phyloP scores from a whole-genome alignment of 2,329 filamentous ascomycete species.

The Penicillium occitanis region DNA sequence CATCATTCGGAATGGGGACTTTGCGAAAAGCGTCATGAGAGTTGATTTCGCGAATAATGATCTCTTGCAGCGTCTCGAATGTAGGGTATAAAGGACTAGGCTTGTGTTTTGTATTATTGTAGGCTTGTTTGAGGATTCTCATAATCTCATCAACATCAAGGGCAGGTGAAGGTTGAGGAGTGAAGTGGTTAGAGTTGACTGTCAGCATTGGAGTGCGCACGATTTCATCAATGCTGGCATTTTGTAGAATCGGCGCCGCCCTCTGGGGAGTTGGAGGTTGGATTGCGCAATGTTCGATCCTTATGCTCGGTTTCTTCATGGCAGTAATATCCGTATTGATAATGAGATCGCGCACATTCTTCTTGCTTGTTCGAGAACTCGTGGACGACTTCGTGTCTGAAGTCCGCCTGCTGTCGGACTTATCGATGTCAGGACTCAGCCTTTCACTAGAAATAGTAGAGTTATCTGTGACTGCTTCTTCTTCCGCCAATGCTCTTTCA shows the following conservation, averaged over 20 bases:
- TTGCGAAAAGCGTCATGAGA: slow-evolving; percentile 45
- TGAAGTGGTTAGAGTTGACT: slow-evolving; percentile 28
- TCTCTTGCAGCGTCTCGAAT: slow-evolving; percentile 44
- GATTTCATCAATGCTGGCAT: slow-evolving; percentile 43
- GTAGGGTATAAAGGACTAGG: slow-evolving; percentile 35
- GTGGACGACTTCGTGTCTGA: slow-evolving; percentile 1
- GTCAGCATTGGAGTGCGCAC: slow-evolving; percentile 42
- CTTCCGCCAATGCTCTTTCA: background rate
- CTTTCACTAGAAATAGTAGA: background rate
- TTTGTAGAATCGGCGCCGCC: slow-evolving; percentile 27
- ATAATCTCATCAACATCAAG: slow-evolving; percentile 43
- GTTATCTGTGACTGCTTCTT: background rate
- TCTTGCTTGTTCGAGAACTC: slow-evolving; percentile 28
- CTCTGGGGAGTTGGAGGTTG: slow-evolving; percentile 37
- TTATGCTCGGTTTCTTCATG: slow-evolving; percentile 30
- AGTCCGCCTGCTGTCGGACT: background rate
- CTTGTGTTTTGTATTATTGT: slow-evolving; percentile 29
- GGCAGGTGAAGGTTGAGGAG: slow-evolving; percentile 28
- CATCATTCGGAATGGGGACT: slow-evolving; percentile 35
- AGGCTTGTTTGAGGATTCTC: slow-evolving; percentile 43
- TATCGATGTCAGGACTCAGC: background rate
- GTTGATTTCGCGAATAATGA: slow-evolving; percentile 47
- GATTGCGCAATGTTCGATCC: slow-evolving; percentile 37
- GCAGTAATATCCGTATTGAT: slow-evolving; percentile 43
- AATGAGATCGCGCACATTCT: slow-evolving; percentile 42